A percentile compares a stretch with the other conserved stretches of the same genome.
Evolutionary conservation across 163 green algal species (phyloP).

Genomic region (Scenedesmus sp.): DNA sequence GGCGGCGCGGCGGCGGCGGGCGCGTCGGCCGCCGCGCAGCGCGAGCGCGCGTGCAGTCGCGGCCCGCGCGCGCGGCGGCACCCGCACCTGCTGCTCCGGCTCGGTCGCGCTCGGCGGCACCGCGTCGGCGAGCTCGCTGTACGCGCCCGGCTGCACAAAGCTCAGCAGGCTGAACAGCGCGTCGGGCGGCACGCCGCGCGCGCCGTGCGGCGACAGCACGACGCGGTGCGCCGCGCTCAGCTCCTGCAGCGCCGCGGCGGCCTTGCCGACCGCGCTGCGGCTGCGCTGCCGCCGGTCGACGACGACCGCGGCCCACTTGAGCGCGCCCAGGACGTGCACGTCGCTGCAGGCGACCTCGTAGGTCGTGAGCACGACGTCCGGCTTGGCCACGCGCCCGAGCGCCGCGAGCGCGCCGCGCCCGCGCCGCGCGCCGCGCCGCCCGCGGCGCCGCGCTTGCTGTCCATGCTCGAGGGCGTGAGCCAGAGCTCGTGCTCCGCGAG

Average conservation of each 20-base stretch:
- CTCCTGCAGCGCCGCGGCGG: constrained; percentile 32
- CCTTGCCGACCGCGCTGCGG: constrained; percentile 36
- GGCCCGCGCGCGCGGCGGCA: neutral
- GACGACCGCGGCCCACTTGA: constrained; percentile 51
- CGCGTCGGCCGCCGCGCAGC: no score
- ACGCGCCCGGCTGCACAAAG: constrained; percentile 11
- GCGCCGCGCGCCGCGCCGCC: neutral
- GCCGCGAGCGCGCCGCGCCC: neutral
- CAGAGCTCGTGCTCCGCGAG: constrained; percentile 87
- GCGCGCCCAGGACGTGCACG: constrained; percentile 54
- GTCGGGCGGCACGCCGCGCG: neutral
- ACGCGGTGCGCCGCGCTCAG: neutral
- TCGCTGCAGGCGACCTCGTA: constrained; percentile 59
- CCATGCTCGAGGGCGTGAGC: constrained; percentile 74
- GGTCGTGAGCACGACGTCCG: constrained; percentile 62
- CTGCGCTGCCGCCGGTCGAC: constrained; percentile 52
- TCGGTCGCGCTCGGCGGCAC: constrained; percentile 11
- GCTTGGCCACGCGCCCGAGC: constrained; percentile 53
- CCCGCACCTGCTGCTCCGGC: constrained; percentile 18
- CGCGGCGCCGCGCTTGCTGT: constrained; percentile 56
- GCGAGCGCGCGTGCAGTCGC: neutral
- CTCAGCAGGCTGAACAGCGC: constrained; percentile 36
- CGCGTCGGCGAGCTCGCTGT: constrained; percentile 5
- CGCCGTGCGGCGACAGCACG: constrained; percentile 12
- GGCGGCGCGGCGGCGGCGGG: no score